These are phyloP conservation scores for Trichoderma pleuroti DNA, from an alignment of 2,329 filamentous ascomycete genomes.

Conservation along the genomic window DNA sequence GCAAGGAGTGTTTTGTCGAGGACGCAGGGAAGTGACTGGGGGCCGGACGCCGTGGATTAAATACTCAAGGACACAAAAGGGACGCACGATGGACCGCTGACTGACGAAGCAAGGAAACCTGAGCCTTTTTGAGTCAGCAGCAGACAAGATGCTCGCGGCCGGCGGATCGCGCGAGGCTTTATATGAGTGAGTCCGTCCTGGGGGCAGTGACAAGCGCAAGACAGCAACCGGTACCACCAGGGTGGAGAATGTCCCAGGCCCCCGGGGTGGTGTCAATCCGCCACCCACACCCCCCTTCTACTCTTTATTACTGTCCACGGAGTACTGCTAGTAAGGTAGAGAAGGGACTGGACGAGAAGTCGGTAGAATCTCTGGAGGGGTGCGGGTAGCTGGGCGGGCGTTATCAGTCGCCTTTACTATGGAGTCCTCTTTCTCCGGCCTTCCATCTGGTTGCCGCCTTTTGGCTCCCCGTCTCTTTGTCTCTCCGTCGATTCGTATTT, in stretches of 20 bases:
- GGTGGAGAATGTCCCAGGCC: neutral
- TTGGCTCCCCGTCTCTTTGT: neutral
- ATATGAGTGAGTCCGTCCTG: neutral
- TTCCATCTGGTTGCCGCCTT: neutral
- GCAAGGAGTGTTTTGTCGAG: neutral
- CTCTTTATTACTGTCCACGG: neutral
- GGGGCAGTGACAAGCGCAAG: conserved; percentile 3
- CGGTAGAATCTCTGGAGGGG: neutral
- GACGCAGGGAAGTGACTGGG: neutral
- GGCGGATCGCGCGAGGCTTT: conserved; percentile 14
- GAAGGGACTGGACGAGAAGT: neutral
- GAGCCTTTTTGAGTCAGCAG: conserved; percentile 5
- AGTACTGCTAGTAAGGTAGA: neutral
- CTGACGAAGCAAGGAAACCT: neutral
- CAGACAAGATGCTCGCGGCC: neutral
- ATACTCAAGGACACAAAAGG: neutral
- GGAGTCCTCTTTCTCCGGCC: neutral
- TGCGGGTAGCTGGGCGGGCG: neutral
- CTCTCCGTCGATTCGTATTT: no score
- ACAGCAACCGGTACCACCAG: neutral
- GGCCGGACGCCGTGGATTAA: neutral
- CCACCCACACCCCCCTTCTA: neutral
- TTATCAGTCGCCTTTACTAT: neutral
- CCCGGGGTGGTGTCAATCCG: neutral
- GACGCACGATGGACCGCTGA: conserved; percentile 1